These are phyloP conservation scores for Taxillus chinensis DNA, from an alignment of 164 flowering plant species.

Conservation along the genomic window DNA sequence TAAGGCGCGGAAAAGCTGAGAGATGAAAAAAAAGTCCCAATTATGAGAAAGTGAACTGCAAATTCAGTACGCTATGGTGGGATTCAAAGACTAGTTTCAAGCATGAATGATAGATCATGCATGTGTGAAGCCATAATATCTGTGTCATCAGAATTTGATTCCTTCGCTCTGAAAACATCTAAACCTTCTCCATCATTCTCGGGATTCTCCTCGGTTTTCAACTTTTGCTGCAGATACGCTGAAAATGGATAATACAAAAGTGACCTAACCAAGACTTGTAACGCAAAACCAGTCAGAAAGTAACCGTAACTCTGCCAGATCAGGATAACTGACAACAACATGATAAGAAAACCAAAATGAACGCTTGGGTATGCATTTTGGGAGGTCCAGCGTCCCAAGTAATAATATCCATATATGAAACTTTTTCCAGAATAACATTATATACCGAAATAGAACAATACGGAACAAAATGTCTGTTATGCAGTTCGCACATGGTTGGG, in stretches of 20 bases:
- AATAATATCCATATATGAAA: no score
- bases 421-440: no score
- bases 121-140: conserved; percentile 43
- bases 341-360: no score
- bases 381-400: no score
- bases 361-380: no score
- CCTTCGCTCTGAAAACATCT: conserved; percentile 1
- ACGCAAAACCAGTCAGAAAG: not conserved
- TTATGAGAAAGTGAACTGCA: conserved; percentile 4
- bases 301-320: not conserved
- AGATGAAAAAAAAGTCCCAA: not conserved
- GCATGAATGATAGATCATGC: conserved; percentile 73
- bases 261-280: not conserved
- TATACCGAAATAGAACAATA: no score
- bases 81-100: conserved; percentile 29
- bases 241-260: not conserved
- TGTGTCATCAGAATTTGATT: conserved; percentile 17
- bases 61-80: conserved; percentile 17
- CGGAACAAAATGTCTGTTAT: no score
- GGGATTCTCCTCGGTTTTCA: conserved; percentile 1
- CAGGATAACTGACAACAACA: no score
- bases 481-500: no score
- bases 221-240: conserved; percentile 6
- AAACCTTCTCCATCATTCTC: conserved; percentile 8
- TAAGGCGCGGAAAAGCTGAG: no score